Percentiles rank a stretch among this genome's conserved stretches.
Evolutionary conservation across 164 flowering plant species (phyloP).

Genomic region (Pachysandra terminalis): DNA sequence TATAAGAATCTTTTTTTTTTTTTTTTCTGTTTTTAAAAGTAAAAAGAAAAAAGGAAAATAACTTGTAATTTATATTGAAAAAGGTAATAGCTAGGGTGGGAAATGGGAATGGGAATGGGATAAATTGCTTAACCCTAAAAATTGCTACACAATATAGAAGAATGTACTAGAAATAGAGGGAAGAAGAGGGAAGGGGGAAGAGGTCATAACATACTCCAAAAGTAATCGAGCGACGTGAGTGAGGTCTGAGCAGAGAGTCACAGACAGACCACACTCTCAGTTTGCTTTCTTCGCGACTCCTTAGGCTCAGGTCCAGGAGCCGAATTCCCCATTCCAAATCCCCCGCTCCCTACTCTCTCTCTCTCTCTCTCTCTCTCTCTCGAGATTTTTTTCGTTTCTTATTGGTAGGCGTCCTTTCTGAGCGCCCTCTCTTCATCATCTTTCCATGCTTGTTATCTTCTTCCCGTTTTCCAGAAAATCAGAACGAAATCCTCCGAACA

Average conservation of each 20-base stretch:
- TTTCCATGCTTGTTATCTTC: constrained; percentile 28
- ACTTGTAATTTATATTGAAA: too few relatives aligned
- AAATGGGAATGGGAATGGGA: too few relatives aligned
- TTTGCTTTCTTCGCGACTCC: constrained; percentile 9
- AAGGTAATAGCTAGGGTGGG: too few relatives aligned
- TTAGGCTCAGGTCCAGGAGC: constrained; percentile 11
- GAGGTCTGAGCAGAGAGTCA: not conserved
- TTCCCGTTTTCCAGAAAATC: constrained; percentile 21
- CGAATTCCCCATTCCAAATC: not conserved
- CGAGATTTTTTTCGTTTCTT: not conserved
- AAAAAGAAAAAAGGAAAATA: too few relatives aligned
- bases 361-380: not conserved
- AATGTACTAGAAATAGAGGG: too few relatives aligned
- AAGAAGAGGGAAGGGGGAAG: too few relatives aligned
- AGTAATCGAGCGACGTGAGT: too few relatives aligned
- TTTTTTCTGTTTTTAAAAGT: too few relatives aligned
- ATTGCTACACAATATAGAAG: too few relatives aligned
- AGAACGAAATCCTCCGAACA: constrained; percentile 10
- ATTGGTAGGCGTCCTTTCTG: not conserved
- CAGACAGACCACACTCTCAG: not conserved
- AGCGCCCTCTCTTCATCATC: constrained; percentile 26
- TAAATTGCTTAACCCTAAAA: too few relatives aligned
- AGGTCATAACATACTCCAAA: too few relatives aligned
- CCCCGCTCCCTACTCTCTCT: not conserved
- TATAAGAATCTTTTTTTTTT: too few relatives aligned